Evolutionary conservation across 768 basidiomycete genomes (phyloP).

Genomic region (Lactifluus piperatus): DNA sequence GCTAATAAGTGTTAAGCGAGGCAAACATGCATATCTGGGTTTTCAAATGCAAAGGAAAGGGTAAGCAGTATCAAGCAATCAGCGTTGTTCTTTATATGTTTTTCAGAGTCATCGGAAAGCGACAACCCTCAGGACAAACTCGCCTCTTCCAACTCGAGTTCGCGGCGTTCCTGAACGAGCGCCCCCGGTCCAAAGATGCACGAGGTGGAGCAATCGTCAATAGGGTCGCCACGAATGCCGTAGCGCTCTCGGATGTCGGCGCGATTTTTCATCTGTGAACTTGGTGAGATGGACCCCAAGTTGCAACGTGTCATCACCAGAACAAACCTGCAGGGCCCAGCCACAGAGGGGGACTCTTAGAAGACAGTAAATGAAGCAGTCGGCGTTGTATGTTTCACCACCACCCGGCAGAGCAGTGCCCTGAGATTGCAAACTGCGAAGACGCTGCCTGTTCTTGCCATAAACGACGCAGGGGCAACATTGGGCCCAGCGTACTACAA

Average conservation of each 20-base stretch:
- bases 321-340: neutral
- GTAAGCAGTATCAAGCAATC: neutral
- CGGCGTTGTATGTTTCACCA: neutral
- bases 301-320: too few relatives aligned
- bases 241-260: neutral
- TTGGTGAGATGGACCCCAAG: neutral
- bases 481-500: conserved; percentile 29
- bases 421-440: conserved; percentile 29
- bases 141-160: conserved; percentile 3
- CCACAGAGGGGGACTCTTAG: neutral
- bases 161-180: neutral
- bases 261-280: neutral
- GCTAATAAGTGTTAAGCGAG: too few relatives aligned
- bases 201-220: neutral
- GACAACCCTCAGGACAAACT: neutral
- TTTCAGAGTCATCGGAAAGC: neutral
- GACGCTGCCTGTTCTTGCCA: conserved; percentile 33
- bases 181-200: neutral
- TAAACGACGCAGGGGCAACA: conserved; percentile 38
- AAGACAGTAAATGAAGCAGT: neutral
- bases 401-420: conserved; percentile 28
- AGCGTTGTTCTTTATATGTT: neutral
- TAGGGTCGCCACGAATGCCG: neutral
- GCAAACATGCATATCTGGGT: too few relatives aligned
- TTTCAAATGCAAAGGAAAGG: neutral